Evolutionary conservation across 176 grass and related monocot species (phyloP).

Genomic region (Elaeis guineensis): DNA sequence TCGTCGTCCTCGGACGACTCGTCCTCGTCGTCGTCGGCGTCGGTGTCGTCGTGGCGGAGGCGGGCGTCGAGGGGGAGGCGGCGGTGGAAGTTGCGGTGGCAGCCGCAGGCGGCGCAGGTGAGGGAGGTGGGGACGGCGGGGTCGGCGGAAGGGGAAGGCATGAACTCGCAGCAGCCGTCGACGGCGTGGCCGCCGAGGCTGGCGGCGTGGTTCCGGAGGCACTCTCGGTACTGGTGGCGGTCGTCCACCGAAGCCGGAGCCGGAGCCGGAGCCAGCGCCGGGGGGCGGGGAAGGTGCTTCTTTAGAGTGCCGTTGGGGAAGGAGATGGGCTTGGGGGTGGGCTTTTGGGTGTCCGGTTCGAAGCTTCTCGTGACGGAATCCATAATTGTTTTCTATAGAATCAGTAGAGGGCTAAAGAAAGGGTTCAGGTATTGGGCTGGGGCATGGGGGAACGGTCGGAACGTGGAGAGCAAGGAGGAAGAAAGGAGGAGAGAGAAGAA

Average conservation of each 20-base stretch:
- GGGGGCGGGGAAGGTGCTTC: conserved; percentile 20
- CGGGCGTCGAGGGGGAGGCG: conserved; percentile 18
- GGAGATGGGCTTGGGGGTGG: conserved; percentile 17
- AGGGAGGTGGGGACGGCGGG: conserved; percentile 47
- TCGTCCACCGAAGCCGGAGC: too few species aligned
- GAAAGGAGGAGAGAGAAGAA: too few species aligned
- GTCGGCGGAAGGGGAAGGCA: conserved; percentile 48
- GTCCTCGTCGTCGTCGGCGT: conserved; percentile 18
- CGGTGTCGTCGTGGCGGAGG: conserved; percentile 4
- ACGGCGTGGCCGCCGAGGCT: conserved; percentile 73
- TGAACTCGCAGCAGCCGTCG: conserved; percentile 91
- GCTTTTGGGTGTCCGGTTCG: conserved; percentile 20
- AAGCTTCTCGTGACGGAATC: conserved; percentile 12
- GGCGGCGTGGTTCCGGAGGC: conserved; percentile 95
- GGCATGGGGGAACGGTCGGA: too few species aligned
- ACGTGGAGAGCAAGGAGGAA: too few species aligned
- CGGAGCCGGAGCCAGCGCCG: conserved; percentile 2
- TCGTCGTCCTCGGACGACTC: not conserved
- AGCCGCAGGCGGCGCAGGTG: conserved; percentile 81
- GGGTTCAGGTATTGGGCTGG: not conserved
- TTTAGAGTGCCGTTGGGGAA: conserved; percentile 87
- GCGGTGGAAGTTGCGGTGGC: conserved; percentile 99
- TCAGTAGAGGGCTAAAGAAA: too few species aligned
- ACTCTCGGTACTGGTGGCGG: conserved; percentile 54
- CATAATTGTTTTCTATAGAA: too few species aligned